Evolutionary conservation across 768 basidiomycete species (phyloP).

Genomic region (Leccinum imitatum): DNA sequence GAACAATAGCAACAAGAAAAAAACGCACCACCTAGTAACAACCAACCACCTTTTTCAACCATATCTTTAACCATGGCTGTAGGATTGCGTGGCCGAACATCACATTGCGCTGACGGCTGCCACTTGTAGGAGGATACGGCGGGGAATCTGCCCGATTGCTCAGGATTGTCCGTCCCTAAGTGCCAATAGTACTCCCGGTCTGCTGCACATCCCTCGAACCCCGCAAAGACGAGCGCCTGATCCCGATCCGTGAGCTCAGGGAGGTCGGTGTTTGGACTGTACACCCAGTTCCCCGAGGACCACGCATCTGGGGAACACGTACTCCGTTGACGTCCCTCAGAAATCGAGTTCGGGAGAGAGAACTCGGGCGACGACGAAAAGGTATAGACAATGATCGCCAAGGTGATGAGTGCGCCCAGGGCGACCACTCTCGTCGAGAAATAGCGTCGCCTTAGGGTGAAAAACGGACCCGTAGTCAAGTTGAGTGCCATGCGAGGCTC

Average conservation of each 20-base stretch:
- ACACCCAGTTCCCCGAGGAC: slow-evolving; percentile 42
- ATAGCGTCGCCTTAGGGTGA: slow-evolving; percentile 22
- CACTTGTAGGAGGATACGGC: slow-evolving; percentile 51
- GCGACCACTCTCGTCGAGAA: slow-evolving; percentile 24
- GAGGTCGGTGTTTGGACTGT: slow-evolving; percentile 36
- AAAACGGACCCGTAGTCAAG: slow-evolving; percentile 1
- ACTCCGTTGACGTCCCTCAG: slow-evolving; percentile 26
- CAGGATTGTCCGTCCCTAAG: slow-evolving; percentile 49
- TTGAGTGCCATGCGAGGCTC: slow-evolving; percentile 8
- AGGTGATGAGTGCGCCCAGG: slow-evolving; percentile 27
- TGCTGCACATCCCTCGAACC: slow-evolving; percentile 61
- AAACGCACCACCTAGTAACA: slow-evolving; percentile 58
- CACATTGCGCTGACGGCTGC: slow-evolving; percentile 48
- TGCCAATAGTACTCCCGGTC: slow-evolving; percentile 66
- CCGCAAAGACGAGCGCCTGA: slow-evolving; percentile 52
- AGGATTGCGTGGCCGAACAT: slow-evolving; percentile 40
- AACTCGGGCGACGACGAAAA: slow-evolving; percentile 25
- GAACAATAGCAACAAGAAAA: neutral
- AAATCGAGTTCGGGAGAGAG: slow-evolving; percentile 13
- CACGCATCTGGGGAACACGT: slow-evolving; percentile 38
- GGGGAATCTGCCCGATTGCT: slow-evolving; percentile 54
- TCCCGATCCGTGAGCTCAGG: slow-evolving; percentile 37
- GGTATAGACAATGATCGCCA: slow-evolving; percentile 30
- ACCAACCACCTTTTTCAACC: slow-evolving; percentile 71
- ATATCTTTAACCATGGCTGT: slow-evolving; percentile 52